These are phyloP conservation scores for Russula brevipes DNA, from an alignment of 768 basidiomycete species.

Conservation along the genomic window DNA sequence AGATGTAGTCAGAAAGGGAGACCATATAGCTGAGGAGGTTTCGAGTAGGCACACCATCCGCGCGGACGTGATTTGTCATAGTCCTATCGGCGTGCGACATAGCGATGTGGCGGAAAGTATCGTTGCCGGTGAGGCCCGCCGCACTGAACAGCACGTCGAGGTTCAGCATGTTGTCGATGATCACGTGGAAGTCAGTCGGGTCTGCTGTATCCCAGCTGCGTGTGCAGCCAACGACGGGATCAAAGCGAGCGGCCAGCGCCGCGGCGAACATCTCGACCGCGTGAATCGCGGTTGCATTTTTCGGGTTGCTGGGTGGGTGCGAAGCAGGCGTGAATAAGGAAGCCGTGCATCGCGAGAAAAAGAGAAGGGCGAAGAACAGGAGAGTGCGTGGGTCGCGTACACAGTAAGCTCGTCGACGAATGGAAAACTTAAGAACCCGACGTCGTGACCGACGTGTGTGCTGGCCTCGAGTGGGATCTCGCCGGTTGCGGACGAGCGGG, in stretches of 20 bases:
- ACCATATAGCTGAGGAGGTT: not conserved
- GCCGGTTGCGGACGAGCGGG: constrained; percentile 46
- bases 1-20: not conserved
- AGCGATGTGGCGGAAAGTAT: constrained; percentile 55
- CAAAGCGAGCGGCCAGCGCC: constrained; percentile 54
- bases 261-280: constrained; percentile 55
- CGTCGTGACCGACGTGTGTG: constrained; percentile 57
- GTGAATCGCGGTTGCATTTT: constrained; percentile 49
- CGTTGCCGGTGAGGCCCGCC: constrained; percentile 53
- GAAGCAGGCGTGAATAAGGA: not conserved
- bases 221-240: constrained; percentile 57
- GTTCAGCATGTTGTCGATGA: constrained; percentile 78
- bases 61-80: constrained; percentile 58
- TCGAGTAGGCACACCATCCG: constrained; percentile 44
- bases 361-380: not conserved
- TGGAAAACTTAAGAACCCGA: constrained; percentile 66
- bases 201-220: constrained; percentile 61
- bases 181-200: constrained; percentile 60
- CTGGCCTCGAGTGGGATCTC: constrained; percentile 46
- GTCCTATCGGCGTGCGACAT: constrained; percentile 62
- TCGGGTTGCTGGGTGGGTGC: constrained; percentile 43
- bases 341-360: not conserved
- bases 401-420: constrained; percentile 56
- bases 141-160: constrained; percentile 40
- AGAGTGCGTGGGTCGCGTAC: constrained; percentile 36